Evolutionary conservation across 305 asterid species (phyloP).

Genomic region (Striga hermonthica): DNA sequence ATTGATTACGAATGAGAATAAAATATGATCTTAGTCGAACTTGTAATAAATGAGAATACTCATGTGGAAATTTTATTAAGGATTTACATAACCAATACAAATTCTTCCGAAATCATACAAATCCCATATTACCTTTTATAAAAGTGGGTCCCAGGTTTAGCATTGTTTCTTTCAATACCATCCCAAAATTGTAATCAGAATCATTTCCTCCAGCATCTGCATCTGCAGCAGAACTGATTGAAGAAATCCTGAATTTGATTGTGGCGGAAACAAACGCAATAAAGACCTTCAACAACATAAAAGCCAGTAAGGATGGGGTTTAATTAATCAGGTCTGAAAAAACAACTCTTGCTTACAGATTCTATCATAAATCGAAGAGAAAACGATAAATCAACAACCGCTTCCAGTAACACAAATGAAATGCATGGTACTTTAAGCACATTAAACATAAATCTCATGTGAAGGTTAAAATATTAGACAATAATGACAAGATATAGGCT

Average conservation of each 20-base stretch:
- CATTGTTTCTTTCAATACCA: conserved; percentile 78
- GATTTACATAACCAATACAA: conserved; percentile 23
- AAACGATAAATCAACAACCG: neutral
- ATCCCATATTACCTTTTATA: conserved; percentile 64
- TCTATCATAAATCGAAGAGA: conserved; percentile 1
- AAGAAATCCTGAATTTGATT: conserved; percentile 64
- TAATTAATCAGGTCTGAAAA: conserved; percentile 21
- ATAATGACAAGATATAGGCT: too few species aligned
- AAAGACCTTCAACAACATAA: conserved; percentile 67
- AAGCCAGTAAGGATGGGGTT: conserved; percentile 37
- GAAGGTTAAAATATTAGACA: neutral
- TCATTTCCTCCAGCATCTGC: conserved; percentile 42
- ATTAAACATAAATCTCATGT: neutral
- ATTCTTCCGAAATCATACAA: conserved; percentile 8
- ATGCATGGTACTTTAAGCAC: conserved; percentile 11
- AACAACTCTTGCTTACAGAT: conserved; percentile 23
- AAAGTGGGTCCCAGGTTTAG: conserved; percentile 93
- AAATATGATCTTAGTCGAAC: conserved; percentile 7
- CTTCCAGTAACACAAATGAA: conserved; percentile 6
- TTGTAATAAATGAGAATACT: conserved; percentile 2
- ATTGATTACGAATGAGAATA: conserved; percentile 24
- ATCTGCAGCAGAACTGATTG: conserved; percentile 45
- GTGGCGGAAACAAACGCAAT: conserved; percentile 74
- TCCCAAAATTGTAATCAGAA: conserved; percentile 65
- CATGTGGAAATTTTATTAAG: conserved; percentile 9